Conservation (phyloP, 805 yeast species). For the Starmerella scarabaei region DNA sequence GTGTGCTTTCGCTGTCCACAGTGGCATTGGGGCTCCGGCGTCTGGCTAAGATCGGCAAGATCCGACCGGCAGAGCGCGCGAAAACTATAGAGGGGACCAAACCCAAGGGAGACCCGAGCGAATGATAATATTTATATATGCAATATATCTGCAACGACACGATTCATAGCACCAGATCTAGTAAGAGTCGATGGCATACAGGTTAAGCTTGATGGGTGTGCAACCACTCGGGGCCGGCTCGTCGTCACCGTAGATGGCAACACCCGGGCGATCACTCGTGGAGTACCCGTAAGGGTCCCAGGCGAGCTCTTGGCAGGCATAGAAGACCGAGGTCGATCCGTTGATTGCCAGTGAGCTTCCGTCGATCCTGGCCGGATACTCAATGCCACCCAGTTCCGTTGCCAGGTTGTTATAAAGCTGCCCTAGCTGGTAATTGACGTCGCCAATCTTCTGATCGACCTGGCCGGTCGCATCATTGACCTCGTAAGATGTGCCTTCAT, state of each 20-base stretch:
- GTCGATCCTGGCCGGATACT: background rate
- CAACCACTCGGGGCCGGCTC: background rate
- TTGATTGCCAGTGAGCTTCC: background rate
- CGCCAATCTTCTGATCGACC: background rate
- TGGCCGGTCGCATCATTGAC: background rate
- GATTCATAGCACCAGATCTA: too few relatives aligned
- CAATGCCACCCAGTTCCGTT: background rate
- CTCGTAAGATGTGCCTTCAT: background rate
- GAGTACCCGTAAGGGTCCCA: background rate
- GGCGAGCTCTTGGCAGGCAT: background rate
- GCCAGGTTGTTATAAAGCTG: background rate
- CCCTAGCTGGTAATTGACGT: background rate
- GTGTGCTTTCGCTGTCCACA: conserved; percentile 34
- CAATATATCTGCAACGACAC: background rate
- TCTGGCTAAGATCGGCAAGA: conserved; percentile 37
- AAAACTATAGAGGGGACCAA: background rate
- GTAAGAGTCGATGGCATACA: too few relatives aligned
- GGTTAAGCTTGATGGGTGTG: too few relatives aligned
- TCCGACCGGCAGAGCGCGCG: conserved; percentile 3
- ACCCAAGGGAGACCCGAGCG: too few relatives aligned
- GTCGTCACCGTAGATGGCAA: background rate
- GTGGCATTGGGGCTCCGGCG: conserved; percentile 43
- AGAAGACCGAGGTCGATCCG: background rate
- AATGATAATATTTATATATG: background rate
- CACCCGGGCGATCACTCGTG: background rate